Evolutionary conservation across 208 protist species (phyloP).

Genomic region (Crithidia brevicula): DNA sequence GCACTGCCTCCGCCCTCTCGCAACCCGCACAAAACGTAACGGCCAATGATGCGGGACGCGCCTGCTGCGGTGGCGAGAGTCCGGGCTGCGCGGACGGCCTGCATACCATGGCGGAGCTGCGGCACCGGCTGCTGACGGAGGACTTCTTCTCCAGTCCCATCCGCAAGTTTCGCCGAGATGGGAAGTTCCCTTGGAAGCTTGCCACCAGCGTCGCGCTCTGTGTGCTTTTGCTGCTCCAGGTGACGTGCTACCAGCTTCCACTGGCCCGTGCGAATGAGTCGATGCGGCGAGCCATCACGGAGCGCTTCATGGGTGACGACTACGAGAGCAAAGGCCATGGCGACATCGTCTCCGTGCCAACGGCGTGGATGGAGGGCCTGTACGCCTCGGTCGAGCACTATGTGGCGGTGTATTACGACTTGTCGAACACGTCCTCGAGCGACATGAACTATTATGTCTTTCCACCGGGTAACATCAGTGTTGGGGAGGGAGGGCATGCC

Average conservation of each 20-base stretch:
- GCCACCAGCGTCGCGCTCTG: slow-evolving; percentile 45
- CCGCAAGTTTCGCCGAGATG: slow-evolving; percentile 40
- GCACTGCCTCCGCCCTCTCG: too few relatives aligned
- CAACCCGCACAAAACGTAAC: background rate
- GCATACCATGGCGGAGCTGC: slow-evolving; percentile 25
- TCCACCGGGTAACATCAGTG: background rate
- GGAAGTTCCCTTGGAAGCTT: slow-evolving; percentile 52
- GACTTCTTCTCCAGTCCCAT: slow-evolving; percentile 52
- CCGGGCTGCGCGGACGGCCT: background rate
- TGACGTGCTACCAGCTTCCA: slow-evolving; percentile 43
- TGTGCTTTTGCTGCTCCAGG: slow-evolving; percentile 38
- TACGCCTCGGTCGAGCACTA: slow-evolving; percentile 46
- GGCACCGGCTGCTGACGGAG: slow-evolving; percentile 31
- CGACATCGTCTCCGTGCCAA: slow-evolving; percentile 56
- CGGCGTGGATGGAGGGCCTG: slow-evolving; percentile 49
- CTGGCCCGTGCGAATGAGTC: slow-evolving; percentile 39
- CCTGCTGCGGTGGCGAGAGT: background rate
- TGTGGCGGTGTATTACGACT: slow-evolving; percentile 51
- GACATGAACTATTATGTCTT: slow-evolving; percentile 48
- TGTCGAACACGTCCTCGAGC: slow-evolving; percentile 47
- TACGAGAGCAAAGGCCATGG: slow-evolving; percentile 51
- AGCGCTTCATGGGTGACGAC: slow-evolving; percentile 49
- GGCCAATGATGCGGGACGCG: background rate
- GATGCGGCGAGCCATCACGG: slow-evolving; percentile 48
- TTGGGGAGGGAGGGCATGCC: background rate